Evolutionary conservation across 495 filamentous ascomycete species (phyloP).

Genomic region (Trichocladium uniseriatum): DNA sequence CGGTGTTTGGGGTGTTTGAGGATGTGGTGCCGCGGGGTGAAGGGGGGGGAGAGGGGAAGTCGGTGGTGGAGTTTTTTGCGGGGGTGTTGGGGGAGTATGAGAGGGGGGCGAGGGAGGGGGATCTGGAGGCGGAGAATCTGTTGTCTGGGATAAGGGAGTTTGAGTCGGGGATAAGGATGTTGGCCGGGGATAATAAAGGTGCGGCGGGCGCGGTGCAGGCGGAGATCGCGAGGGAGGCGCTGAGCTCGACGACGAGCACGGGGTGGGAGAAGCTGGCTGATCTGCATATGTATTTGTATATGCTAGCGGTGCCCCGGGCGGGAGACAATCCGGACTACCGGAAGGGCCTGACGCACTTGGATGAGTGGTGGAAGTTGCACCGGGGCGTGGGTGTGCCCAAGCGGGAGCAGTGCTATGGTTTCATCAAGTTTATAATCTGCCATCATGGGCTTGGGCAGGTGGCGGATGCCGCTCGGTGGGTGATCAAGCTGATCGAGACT

Average conservation of each 20-base stretch:
- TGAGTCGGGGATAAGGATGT: not conserved
- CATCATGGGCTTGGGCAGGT: not conserved
- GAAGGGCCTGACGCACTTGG: not conserved
- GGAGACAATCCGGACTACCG: not conserved
- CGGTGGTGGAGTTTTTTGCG: not conserved
- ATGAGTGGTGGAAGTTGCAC: constrained; percentile 2
- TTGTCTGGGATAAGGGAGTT: not conserved
- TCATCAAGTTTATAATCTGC: not conserved
- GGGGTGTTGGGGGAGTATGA: not conserved
- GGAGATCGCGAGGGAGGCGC: not conserved
- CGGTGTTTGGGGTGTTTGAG: not conserved
- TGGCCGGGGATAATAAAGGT: not conserved
- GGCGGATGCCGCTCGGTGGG: not conserved
- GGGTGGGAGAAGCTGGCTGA: constrained; percentile 1
- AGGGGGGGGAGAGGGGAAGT: not conserved
- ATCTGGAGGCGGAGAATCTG: not conserved
- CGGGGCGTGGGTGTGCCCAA: not conserved
- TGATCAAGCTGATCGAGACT: not conserved
- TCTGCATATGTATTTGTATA: not conserved
- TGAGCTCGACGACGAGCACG: not conserved
- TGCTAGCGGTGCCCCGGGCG: not conserved
- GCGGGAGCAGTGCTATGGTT: not conserved
- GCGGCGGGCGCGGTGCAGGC: not conserved
- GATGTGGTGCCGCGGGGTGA: not conserved
- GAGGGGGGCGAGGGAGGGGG: not conserved